These are phyloP conservation scores for Geotrichum europaeum DNA, from an alignment of 1,139 yeast species.

Conservation along the genomic window DNA sequence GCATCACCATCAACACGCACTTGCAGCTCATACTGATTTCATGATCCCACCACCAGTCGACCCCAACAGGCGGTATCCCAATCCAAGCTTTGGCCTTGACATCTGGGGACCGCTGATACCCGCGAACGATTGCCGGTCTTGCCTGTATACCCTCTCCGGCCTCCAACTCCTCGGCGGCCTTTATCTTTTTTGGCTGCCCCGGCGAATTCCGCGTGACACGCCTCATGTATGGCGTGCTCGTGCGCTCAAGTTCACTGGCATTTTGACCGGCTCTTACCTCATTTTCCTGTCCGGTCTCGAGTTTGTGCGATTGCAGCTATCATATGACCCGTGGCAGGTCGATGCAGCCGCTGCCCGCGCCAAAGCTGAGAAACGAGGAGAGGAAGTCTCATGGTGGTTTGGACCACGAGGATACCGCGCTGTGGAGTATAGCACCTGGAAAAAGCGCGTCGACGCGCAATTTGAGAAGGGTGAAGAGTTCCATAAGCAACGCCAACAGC, in stretches of 20 bases:
- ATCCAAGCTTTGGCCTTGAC: slow-evolving; percentile 33
- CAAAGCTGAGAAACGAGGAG: slow-evolving; percentile 20
- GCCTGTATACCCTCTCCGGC: slow-evolving; percentile 30
- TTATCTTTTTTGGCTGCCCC: slow-evolving; percentile 28
- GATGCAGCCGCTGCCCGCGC: slow-evolving; percentile 32
- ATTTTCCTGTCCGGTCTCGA: slow-evolving; percentile 30
- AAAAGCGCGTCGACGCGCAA: slow-evolving; percentile 25
- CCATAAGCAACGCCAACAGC: not conserved
- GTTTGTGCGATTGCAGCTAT: slow-evolving; percentile 28
- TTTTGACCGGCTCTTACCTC: slow-evolving; percentile 28
- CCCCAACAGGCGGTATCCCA: slow-evolving; percentile 21
- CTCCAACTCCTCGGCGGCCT: slow-evolving; percentile 31
- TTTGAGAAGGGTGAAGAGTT: slow-evolving; percentile 10
- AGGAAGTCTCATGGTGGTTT: slow-evolving; percentile 29
- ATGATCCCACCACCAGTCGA: slow-evolving; percentile 10
- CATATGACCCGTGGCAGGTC: slow-evolving; percentile 35
- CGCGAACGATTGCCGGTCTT: slow-evolving; percentile 33
- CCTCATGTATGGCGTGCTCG: slow-evolving; percentile 25
- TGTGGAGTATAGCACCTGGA: slow-evolving; percentile 31
- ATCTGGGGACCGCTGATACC: slow-evolving; percentile 37
- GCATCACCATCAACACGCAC: not conserved
- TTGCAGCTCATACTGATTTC: not conserved
- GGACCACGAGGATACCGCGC: slow-evolving; percentile 33
- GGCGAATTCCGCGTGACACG: slow-evolving; percentile 16
- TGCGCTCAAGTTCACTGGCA: slow-evolving; percentile 23